Percentiles rank a stretch among this genome's conserved stretches.
Conservation (phyloP, 352 stramenopile species). For the Halophytophthora polymorphica region DNA sequence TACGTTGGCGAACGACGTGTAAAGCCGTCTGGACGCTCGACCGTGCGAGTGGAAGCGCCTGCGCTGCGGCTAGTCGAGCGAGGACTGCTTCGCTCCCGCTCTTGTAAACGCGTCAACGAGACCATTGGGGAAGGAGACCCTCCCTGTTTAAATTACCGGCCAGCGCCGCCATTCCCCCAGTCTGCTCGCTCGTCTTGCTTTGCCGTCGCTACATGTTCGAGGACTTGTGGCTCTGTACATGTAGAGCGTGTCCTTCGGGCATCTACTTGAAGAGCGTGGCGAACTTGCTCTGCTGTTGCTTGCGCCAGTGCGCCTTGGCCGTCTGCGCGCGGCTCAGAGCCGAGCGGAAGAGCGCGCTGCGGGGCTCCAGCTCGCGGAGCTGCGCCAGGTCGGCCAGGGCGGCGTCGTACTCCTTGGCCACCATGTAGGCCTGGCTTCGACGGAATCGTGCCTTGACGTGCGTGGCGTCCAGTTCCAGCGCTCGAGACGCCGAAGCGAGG, state of each 20-base stretch:
- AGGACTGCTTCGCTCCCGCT: slow-evolving; percentile 21
- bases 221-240: too few relatives aligned
- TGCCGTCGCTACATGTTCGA: too few relatives aligned
- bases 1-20: slow-evolving; percentile 14
- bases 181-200: slow-evolving; percentile 4
- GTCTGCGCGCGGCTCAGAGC: slow-evolving; percentile 22
- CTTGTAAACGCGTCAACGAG: slow-evolving; percentile 23
- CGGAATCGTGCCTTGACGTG: slow-evolving; percentile 68
- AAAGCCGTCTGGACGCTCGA: slow-evolving; percentile 10
- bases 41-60: slow-evolving; percentile 7
- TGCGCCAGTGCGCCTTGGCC: slow-evolving; percentile 30
- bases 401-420: slow-evolving; percentile 52
- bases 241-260: too few relatives aligned
- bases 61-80: slow-evolving; percentile 33
- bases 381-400: slow-evolving; percentile 51
- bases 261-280: slow-evolving; percentile 31
- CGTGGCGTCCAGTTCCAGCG: slow-evolving; percentile 35
- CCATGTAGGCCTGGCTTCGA: slow-evolving; percentile 56
- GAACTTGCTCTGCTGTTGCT: slow-evolving; percentile 44
- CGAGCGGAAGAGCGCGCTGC: slow-evolving; percentile 44
- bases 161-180: slow-evolving; percentile 1
- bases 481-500: slow-evolving; percentile 44
- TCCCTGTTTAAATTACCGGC: slow-evolving; percentile 62
- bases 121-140: slow-evolving; percentile 40
- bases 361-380: slow-evolving; percentile 31